Conservation (phyloP, 345 rosid genomes). For the Hirschfeldia incana region DNA sequence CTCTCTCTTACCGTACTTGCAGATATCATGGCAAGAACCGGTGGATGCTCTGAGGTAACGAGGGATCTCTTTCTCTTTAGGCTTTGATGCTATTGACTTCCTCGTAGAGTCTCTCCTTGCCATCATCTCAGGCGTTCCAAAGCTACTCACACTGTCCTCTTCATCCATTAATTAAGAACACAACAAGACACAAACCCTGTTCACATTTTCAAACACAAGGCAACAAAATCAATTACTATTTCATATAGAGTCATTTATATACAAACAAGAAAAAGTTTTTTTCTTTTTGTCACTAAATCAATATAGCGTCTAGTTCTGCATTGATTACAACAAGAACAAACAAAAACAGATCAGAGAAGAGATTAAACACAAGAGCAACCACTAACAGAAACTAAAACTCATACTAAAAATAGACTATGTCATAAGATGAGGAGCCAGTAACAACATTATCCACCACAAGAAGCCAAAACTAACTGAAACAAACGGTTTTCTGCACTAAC, state of each 20-base stretch:
- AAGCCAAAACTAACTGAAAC: constrained; percentile 4
- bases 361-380: neutral
- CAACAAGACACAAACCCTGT: constrained; percentile 16
- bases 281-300: neutral
- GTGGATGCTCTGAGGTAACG: constrained; percentile 79
- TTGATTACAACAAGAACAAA: neutral
- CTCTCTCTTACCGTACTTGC: constrained; percentile 75
- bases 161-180: constrained; percentile 46
- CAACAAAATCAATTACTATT: constrained; percentile 15
- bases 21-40: constrained; percentile 88
- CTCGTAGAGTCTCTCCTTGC: constrained; percentile 46
- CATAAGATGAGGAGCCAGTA: neutral
- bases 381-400: constrained; percentile 5
- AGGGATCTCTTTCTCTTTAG: constrained; percentile 54
- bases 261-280: neutral
- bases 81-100: constrained; percentile 34
- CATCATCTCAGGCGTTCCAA: constrained; percentile 41
- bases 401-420: constrained; percentile 23
- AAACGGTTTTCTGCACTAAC: neutral
- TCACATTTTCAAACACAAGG: constrained; percentile 8
- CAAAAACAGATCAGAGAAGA: constrained; percentile 15
- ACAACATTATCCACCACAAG: constrained; percentile 19
- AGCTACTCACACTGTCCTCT: constrained; percentile 37
- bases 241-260: constrained; percentile 4
- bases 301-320: neutral